Conservation (phyloP, 2,329 filamentous ascomycete genomes). For the Sporothrix protearum region DNA sequence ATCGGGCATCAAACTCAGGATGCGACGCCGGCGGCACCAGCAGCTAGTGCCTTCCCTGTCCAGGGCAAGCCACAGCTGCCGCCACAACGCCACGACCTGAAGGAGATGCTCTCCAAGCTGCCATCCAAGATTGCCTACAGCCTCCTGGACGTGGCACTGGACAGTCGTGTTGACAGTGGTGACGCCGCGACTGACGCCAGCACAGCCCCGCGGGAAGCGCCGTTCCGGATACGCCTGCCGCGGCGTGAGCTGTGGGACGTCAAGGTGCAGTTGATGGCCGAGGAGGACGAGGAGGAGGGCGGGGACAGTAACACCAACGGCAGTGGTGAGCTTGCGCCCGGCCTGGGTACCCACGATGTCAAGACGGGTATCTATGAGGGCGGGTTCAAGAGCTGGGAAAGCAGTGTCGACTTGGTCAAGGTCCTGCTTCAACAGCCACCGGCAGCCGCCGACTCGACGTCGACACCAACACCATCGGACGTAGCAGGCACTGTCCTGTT, state of each 20-base stretch:
- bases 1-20: constrained; percentile 15
- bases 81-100: constrained; percentile 50
- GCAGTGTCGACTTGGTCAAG: constrained; percentile 73
- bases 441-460: constrained; percentile 31
- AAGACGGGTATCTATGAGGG: constrained; percentile 81
- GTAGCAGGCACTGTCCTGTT: constrained; percentile 26
- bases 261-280: constrained; percentile 74
- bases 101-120: constrained; percentile 53
- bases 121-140: constrained; percentile 73
- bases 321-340: constrained; percentile 41
- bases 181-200: not conserved
- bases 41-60: constrained; percentile 56
- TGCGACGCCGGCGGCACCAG: constrained; percentile 23
- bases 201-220: not conserved
- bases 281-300: constrained; percentile 59
- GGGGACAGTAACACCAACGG: constrained; percentile 38
- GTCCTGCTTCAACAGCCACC: constrained; percentile 50
- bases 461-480: constrained; percentile 14
- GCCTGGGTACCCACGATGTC: constrained; percentile 67
- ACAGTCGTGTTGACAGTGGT: constrained; percentile 25
- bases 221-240: constrained; percentile 51
- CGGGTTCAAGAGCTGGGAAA: constrained; percentile 88
- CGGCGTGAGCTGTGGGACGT: constrained; percentile 80
- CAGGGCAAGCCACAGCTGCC: constrained; percentile 58
- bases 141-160: constrained; percentile 57